Percentiles rank a stretch among this genome's conserved stretches.
These are phyloP conservation scores for Hapsidospora chrysogenum DNA, from an alignment of 495 filamentous ascomycete genomes.

Conservation along the genomic window DNA sequence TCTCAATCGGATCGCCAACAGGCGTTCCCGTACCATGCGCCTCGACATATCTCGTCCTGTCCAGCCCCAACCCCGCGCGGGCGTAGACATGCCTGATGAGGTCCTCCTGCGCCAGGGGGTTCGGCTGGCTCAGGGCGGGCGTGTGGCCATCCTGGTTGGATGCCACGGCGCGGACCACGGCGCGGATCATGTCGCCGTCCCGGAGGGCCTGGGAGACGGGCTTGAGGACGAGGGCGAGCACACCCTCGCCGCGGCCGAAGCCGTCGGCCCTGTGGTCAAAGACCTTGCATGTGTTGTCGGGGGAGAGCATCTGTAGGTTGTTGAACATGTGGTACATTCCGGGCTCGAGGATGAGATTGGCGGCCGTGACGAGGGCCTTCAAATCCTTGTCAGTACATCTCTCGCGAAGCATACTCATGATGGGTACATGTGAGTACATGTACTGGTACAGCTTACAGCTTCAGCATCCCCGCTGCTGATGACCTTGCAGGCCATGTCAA, in stretches of 20 bases:
- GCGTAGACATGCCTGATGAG: slow-evolving; percentile 32
- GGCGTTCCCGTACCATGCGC: slow-evolving; percentile 34
- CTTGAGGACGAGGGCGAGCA: slow-evolving; percentile 38
- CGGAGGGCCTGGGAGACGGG: slow-evolving; percentile 25
- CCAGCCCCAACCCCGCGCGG: slow-evolving; percentile 22
- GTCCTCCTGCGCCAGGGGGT: slow-evolving; percentile 26
- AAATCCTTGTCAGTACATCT: background rate
- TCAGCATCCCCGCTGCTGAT: slow-evolving; percentile 32
- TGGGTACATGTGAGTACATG: no score
- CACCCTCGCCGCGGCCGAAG: slow-evolving; percentile 43
- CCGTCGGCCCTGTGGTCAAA: slow-evolving; percentile 45
- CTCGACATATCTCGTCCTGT: slow-evolving; percentile 28
- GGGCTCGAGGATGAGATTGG: slow-evolving; percentile 30
- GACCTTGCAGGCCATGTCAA: slow-evolving; percentile 57
- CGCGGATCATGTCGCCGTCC: slow-evolving; percentile 36
- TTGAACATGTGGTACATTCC: slow-evolving; percentile 14
- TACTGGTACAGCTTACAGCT: slow-evolving; percentile 5
- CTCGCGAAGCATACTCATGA: background rate
- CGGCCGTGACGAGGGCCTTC: slow-evolving; percentile 30
- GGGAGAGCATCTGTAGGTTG: slow-evolving; percentile 16
- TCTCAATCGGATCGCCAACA: slow-evolving; percentile 38
- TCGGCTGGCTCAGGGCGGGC: slow-evolving; percentile 35
- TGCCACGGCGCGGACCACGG: slow-evolving; percentile 35
- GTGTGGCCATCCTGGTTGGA: slow-evolving; percentile 37
- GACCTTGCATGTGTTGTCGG: slow-evolving; percentile 27